These are phyloP conservation scores for Rosa hybrid DNA, from an alignment of 331 rosid species.

Conservation along the genomic window DNA sequence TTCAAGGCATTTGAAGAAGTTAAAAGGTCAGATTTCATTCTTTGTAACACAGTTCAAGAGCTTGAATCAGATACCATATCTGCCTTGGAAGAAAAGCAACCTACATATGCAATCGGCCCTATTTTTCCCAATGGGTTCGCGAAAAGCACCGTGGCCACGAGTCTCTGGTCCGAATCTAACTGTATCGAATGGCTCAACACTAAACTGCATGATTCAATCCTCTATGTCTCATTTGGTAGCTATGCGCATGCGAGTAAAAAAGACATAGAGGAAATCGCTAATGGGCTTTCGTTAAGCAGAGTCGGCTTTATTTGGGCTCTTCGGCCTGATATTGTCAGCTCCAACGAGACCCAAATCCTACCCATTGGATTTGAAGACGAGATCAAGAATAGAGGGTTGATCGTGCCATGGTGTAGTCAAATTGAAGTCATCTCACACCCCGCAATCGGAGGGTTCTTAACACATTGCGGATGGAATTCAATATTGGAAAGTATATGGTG, in stretches of 20 bases:
- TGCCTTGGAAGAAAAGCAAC: slow-evolving; percentile 33
- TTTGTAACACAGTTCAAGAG: slow-evolving; percentile 32
- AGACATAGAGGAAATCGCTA: slow-evolving; percentile 27
- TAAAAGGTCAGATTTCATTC: slow-evolving; percentile 20
- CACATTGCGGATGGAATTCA: slow-evolving; percentile 44
- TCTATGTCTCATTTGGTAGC: slow-evolving; percentile 34
- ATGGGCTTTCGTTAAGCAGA: slow-evolving; percentile 27
- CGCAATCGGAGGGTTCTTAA: slow-evolving; percentile 28
- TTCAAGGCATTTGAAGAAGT: slow-evolving; percentile 27
- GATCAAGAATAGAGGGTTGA: slow-evolving; percentile 24
- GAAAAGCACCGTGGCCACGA: slow-evolving; percentile 25
- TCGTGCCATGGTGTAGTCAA: slow-evolving; percentile 36
- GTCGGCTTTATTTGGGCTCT: slow-evolving; percentile 34
- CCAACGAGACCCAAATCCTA: slow-evolving; percentile 15
- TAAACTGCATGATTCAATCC: slow-evolving; percentile 23
- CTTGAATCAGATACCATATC: slow-evolving; percentile 29
- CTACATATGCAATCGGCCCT: slow-evolving; percentile 30
- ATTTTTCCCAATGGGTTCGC: slow-evolving; percentile 22
- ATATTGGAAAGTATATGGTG: slow-evolving; percentile 35
- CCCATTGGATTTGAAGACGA: slow-evolving; percentile 22
- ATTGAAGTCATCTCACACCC: slow-evolving; percentile 38
- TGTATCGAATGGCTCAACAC: slow-evolving; percentile 31
- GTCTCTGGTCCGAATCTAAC: slow-evolving; percentile 29
- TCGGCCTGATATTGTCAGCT: slow-evolving; percentile 22
- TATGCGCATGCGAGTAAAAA: slow-evolving; percentile 13